Percentiles rank a stretch among this genome's conserved stretches.
Conservation (phyloP, 1,139 yeast genomes). For the Magnusiomyces paraingens region DNA sequence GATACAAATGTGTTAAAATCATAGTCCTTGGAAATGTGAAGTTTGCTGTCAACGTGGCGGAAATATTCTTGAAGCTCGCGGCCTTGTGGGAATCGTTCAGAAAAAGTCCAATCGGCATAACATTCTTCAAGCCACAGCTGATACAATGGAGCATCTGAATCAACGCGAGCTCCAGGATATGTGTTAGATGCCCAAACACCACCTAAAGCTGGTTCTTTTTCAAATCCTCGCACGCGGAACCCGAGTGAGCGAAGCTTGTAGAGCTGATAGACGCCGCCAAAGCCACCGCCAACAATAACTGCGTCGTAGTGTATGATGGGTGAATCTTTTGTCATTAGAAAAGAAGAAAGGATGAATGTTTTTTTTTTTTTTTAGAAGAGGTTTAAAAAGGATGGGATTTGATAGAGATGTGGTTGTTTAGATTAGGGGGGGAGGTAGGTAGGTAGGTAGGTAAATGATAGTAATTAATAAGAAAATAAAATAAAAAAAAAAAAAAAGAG, state of each 20-base stretch:
- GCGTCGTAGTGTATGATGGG: slow-evolving; percentile 23
- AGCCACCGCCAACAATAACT: slow-evolving; percentile 45
- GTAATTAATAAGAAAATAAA: neutral
- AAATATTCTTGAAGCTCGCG: slow-evolving; percentile 45
- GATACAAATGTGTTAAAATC: slow-evolving; percentile 34
- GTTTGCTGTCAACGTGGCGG: slow-evolving; percentile 37
- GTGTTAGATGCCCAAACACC: slow-evolving; percentile 52
- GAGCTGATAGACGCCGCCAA: slow-evolving; percentile 40
- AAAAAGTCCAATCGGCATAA: slow-evolving; percentile 41
- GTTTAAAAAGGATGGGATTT: too few relatives aligned
- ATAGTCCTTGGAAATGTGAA: slow-evolving; percentile 33
- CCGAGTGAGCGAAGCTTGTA: slow-evolving; percentile 34
- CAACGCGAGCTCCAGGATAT: slow-evolving; percentile 46
- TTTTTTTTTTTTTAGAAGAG: too few relatives aligned
- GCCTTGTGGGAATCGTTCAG: slow-evolving; percentile 42
- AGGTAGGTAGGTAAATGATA: neutral
- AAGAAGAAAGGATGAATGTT: neutral
- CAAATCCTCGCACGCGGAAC: slow-evolving; percentile 37
- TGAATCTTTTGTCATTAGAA: neutral
- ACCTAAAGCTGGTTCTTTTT: slow-evolving; percentile 43
- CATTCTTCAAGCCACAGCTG: slow-evolving; percentile 44
- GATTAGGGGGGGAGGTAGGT: too few relatives aligned
- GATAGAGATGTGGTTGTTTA: too few relatives aligned
- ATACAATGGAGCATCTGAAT: slow-evolving; percentile 46
- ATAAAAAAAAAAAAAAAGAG: neutral